These are phyloP conservation scores for Chrysophaeum taylorii DNA, from an alignment of 352 stramenopile genomes.

Conservation along the genomic window DNA sequence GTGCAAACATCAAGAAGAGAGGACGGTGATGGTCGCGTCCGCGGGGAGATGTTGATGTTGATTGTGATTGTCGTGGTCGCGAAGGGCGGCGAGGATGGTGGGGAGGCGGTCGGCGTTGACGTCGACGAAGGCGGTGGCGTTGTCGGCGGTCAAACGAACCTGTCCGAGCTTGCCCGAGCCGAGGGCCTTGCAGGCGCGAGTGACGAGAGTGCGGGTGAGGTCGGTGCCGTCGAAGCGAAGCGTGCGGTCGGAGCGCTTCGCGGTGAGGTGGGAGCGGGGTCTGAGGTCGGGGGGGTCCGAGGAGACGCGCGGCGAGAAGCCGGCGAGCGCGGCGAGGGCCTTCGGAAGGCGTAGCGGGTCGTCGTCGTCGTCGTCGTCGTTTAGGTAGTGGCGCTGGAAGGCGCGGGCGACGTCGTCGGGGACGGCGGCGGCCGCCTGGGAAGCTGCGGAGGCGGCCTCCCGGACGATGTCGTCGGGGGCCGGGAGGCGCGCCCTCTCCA, in stretches of 20 bases:
- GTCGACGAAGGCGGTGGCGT: conserved; percentile 37
- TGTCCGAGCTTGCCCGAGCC: conserved; percentile 41
- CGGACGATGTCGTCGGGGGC: no score
- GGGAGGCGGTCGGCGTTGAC: no score
- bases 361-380: neutral
- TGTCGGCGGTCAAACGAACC: conserved; percentile 32
- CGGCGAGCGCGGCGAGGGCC: no score
- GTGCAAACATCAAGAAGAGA: no score
- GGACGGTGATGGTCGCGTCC: no score
- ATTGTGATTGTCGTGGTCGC: no score
- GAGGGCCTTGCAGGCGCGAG: conserved; percentile 30
- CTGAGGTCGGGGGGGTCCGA: conserved; percentile 30
- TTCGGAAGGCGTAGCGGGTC: neutral
- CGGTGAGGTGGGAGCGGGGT: neutral
- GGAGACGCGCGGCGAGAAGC: conserved; percentile 10
- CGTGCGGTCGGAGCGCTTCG: neutral
- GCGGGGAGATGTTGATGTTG: no score
- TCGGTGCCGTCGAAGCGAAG: neutral
- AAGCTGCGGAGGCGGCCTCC: no score
- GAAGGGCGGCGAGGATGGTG: no score
- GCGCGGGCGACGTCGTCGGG: no score
- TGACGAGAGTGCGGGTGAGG: conserved; percentile 34
- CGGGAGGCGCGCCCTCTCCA: conserved; percentile 21
- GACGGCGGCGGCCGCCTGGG: no score
- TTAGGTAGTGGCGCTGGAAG: neutral